These are phyloP conservation scores for Friedmanniomyces endolithicus DNA, from an alignment of 495 filamentous ascomycete genomes.

Conservation along the genomic window DNA sequence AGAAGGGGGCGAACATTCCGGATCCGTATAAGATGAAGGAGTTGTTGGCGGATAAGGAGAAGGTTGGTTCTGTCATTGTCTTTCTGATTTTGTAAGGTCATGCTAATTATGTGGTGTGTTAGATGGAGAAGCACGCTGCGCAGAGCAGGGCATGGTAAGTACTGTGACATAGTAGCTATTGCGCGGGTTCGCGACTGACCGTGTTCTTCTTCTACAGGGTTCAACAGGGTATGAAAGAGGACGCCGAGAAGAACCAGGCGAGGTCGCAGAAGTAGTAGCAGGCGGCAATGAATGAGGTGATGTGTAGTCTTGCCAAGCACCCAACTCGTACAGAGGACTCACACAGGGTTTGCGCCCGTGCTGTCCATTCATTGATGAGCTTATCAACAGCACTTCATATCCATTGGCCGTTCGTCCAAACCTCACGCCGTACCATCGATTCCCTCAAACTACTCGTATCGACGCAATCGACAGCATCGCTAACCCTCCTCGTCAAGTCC, in stretches of 20 bases:
- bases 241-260: conserved; percentile 37
- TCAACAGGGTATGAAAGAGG: conserved; percentile 42
- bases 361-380: no score
- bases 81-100: neutral
- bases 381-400: no score
- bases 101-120: neutral
- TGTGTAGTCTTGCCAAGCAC: no score
- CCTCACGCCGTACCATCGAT: no score
- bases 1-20: conserved; percentile 73
- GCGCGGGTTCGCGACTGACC: no score
- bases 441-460: no score
- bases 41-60: conserved; percentile 55
- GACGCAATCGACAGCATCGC: no score
- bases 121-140: conserved; percentile 45
- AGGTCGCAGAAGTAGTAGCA: neutral
- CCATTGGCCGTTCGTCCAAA: no score
- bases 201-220: conserved; percentile 26
- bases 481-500: no score
- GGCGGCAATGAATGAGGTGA: neutral
- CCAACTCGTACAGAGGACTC: no score
- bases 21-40: conserved; percentile 49
- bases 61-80: conserved; percentile 4
- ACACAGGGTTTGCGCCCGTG: no score
- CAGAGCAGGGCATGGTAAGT: conserved; percentile 38
- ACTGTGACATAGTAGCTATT: no score